Evolutionary conservation across 108 stramenopile species (phyloP).

Genomic region (Nitzschia putrida): DNA sequence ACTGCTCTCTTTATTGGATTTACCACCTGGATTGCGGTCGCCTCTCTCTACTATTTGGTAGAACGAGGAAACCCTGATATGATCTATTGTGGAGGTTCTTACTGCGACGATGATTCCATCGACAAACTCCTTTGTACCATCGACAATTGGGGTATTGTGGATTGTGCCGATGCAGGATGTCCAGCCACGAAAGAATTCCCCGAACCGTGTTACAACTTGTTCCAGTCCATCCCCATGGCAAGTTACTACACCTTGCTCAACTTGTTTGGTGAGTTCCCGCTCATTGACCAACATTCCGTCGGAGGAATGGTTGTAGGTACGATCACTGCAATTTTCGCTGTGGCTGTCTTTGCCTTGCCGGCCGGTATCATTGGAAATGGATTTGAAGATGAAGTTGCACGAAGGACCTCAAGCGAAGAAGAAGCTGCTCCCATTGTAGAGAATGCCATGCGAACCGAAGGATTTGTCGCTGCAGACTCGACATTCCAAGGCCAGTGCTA

Average conservation of each 20-base stretch:
- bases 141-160: constrained; percentile 68
- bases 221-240: constrained; percentile 63
- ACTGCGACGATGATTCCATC: constrained; percentile 44
- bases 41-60: constrained; percentile 80
- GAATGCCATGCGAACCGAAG: constrained; percentile 20
- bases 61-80: constrained; percentile 76
- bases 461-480: constrained; percentile 29
- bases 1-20: constrained; percentile 84
- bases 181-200: constrained; percentile 33
- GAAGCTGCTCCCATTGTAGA: constrained; percentile 30
- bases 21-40: constrained; percentile 80
- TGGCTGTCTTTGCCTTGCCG: constrained; percentile 87
- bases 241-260: constrained; percentile 85
- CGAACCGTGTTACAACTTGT: constrained; percentile 78
- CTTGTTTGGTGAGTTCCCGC: constrained; percentile 90
- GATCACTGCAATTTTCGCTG: constrained; percentile 87
- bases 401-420: constrained; percentile 25
- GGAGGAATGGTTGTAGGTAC: constrained; percentile 79
- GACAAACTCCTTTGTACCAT: constrained; percentile 66
- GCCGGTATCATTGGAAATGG: constrained; percentile 88
- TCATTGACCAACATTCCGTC: constrained; percentile 74
- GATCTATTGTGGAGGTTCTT: constrained; percentile 77
- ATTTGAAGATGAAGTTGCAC: constrained; percentile 78
- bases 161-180: constrained; percentile 74
- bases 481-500: constrained; percentile 54